Evolutionary conservation across 2,329 filamentous ascomycete species (phyloP).

Genomic region (Aureobasidium lini): DNA sequence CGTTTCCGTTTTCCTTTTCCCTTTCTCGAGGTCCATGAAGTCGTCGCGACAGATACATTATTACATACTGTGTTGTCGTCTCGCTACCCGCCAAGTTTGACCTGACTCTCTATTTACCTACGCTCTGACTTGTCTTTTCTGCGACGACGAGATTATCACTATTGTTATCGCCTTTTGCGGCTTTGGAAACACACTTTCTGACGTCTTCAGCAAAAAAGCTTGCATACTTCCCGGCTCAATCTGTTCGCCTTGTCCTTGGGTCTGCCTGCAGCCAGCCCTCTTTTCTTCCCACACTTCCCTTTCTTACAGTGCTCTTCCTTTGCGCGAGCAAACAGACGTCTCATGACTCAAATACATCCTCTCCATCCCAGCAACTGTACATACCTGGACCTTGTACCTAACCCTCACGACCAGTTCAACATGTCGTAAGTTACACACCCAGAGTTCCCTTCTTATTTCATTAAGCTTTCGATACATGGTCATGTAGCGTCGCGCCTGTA

Average conservation of each 20-base stretch:
- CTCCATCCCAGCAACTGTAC: conserved; percentile 12
- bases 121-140: neutral
- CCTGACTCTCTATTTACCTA: neutral
- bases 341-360: conserved; percentile 15
- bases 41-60: conserved; percentile 3
- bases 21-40: conserved; percentile 5
- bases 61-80: conserved; percentile 3
- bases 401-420: conserved; percentile 13
- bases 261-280: conserved; percentile 12
- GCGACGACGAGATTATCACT: neutral
- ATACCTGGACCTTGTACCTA: conserved; percentile 14
- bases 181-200: neutral
- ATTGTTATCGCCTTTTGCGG: conserved; percentile 7
- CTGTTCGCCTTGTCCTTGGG: conserved; percentile 8
- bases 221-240: conserved; percentile 2
- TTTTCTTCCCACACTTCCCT: neutral
- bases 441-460: neutral
- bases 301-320: conserved; percentile 9
- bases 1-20: conserved; percentile 11
- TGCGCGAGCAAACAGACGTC: conserved; percentile 11
- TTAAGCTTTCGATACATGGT: conserved; percentile 10
- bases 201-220: neutral
- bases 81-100: conserved; percentile 6
- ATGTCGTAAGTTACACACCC: conserved; percentile 16
- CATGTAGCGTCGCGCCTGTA: conserved; percentile 12